Evolutionary conservation across 1,284 basidiomycete genomes (phyloP), one percentile per base, ranked within the genome.

Genomic region (Trichosporon faecale): DNA sequence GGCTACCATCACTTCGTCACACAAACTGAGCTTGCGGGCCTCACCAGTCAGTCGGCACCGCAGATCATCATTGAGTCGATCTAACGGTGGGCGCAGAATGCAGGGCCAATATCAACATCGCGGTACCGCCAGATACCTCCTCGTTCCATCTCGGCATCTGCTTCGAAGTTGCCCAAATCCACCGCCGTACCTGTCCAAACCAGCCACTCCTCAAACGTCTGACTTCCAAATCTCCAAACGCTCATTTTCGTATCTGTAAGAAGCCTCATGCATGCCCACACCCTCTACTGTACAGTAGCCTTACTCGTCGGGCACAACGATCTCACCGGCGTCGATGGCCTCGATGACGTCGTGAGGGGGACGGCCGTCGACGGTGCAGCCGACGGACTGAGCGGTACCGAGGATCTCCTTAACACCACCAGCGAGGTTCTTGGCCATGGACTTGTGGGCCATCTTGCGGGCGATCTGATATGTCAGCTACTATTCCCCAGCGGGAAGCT

Each of bases 301-400:
- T 40, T 93, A 97, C 90, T 95, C 94, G 77, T 93, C 92, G 74
- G 95, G 94, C 75, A 95, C 89, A 86, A 95, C 95, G 77, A 97
- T 88, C 86, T 97, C 94, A 74, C 95, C 97, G 78, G 91, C 90
- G 87, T 96, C 91, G 84, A 99, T 99, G 73, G 88, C 92, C 80
- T 98, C 96, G 76, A 99, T 98, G 83, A 99, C 83, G 83, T 97
- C 94, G 86, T 98, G 96, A 73, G 97, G 89, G 68, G 92, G 91
- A 84, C 90, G 88, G 79, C 96, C 95, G 83, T 99, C 94, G 72
- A 99, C 89, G 68, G 95, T 98, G 90, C 95, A 98, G 67, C 97
- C 96, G 78, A 99, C 88, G 74, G 85, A 86, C 87, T 99, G 96
- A 72, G 93, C 92, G 61, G 94, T 95, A 70, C 93, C 94, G 79